Percentiles rank a stretch among this genome's conserved stretches.
phyloP scores from a whole-genome alignment of 1,139 yeast genomes.

The Saccharomycopsis hybrid region DNA sequence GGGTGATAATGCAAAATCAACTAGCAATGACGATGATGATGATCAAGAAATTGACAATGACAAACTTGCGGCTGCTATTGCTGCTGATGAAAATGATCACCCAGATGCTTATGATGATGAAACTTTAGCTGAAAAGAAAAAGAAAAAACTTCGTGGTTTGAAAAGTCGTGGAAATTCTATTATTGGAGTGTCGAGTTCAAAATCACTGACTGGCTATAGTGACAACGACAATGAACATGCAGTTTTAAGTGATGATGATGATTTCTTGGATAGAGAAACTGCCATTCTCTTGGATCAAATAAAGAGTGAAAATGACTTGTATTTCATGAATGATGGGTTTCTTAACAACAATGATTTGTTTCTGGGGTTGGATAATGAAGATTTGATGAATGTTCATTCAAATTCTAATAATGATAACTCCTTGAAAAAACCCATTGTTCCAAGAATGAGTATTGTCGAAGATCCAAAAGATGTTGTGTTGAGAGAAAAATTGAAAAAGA shows the following conservation, averaged over 20 bases:
- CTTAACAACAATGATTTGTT: slow-evolving; percentile 2
- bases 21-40: slow-evolving; percentile 40
- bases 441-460: slow-evolving; percentile 17
- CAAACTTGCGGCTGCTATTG: slow-evolving; percentile 30
- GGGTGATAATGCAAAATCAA: slow-evolving; percentile 25
- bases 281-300: slow-evolving; percentile 19
- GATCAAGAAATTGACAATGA: slow-evolving; percentile 33
- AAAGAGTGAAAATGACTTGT: slow-evolving; percentile 20
- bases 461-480: slow-evolving; percentile 17
- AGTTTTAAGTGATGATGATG: slow-evolving; percentile 22
- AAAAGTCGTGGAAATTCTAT: slow-evolving; percentile 20
- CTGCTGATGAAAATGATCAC: slow-evolving; percentile 29
- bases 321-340: slow-evolving; percentile 19
- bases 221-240: slow-evolving; percentile 18
- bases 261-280: slow-evolving; percentile 19
- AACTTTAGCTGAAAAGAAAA: slow-evolving; percentile 19
- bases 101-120: slow-evolving; percentile 25
- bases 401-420: neutral
- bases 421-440: slow-evolving; percentile 3
- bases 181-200: too few relatives aligned
- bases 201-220: slow-evolving; percentile 3
- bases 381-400: neutral
- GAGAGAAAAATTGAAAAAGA: slow-evolving; percentile 10
- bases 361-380: neutral
- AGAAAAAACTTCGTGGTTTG: slow-evolving; percentile 3